Evolutionary conservation across 257 asterid genomes (phyloP).

Genomic region (Ophiorrhiza pumila): DNA sequence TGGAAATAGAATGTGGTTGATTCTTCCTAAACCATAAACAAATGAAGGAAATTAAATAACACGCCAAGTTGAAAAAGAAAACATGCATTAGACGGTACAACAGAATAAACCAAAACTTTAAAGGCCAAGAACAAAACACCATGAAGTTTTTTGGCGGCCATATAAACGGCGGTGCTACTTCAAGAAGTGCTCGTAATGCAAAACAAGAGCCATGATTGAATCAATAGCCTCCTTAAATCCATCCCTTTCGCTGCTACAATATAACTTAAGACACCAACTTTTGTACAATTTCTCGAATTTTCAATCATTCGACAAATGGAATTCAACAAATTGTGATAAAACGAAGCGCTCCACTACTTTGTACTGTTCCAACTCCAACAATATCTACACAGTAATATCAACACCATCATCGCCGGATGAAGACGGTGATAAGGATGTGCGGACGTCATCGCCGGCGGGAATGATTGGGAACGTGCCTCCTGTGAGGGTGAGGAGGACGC

Average conservation of each 20-base stretch:
- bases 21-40: too few species aligned
- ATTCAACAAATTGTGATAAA: background rate
- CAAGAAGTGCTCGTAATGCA: background rate
- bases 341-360: constrained; percentile 9
- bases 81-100: too few species aligned
- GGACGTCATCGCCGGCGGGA: constrained; percentile 12
- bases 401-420: constrained; percentile 22
- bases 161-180: too few species aligned
- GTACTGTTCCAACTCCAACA: constrained; percentile 32
- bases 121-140: background rate
- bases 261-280: constrained; percentile 10
- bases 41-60: too few species aligned
- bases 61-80: too few species aligned
- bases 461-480: constrained; percentile 36
- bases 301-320: background rate
- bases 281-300: constrained; percentile 8
- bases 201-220: constrained; percentile 11
- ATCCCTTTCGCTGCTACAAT: constrained; percentile 21
- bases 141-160: too few species aligned
- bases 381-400: constrained; percentile 23
- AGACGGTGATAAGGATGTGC: constrained; percentile 26
- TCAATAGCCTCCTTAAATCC: constrained; percentile 22
- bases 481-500: constrained; percentile 37
- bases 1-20: too few species aligned
- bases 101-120: background rate